Conservation (phyloP, 495 filamentous ascomycete genomes). For the Hypoxylon crocopeplum region DNA sequence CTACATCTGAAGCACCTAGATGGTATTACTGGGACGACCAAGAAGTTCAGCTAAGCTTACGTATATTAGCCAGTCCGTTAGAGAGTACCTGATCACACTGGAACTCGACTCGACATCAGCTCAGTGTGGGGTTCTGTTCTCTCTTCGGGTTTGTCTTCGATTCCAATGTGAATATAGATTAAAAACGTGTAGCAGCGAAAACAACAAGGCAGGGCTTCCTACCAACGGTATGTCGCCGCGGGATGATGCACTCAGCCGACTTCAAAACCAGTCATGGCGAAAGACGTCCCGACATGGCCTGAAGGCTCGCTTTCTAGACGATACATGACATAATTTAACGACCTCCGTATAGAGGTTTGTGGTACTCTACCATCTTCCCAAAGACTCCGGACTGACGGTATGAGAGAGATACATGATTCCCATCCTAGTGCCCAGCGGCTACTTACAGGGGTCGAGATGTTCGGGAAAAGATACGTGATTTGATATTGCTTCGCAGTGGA, state of each 20-base stretch:
- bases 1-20: not conserved
- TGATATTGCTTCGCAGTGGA: conserved; percentile 34
- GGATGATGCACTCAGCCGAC: conserved; percentile 29
- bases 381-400: conserved; percentile 9
- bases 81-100: not conserved
- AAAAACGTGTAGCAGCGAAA: not conserved
- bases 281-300: conserved; percentile 19
- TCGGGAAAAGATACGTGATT: conserved; percentile 29
- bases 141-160: conserved; percentile 7
- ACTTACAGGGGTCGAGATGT: conserved; percentile 17
- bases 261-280: conserved; percentile 15
- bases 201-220: not conserved
- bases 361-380: conserved; percentile 4
- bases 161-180: conserved; percentile 8
- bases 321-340: conserved; percentile 13
- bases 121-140: not conserved
- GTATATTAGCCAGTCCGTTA: not conserved
- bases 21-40: too few relatives aligned
- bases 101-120: not conserved
- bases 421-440: not conserved
- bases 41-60: not conserved
- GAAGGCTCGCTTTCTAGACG: conserved; percentile 1
- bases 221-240: conserved; percentile 28
- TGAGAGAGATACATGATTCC: not conserved
- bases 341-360: conserved; percentile 6